Evolutionary conservation across 352 stramenopile species (phyloP).

Genomic region (Pythium pectinolyticum): DNA sequence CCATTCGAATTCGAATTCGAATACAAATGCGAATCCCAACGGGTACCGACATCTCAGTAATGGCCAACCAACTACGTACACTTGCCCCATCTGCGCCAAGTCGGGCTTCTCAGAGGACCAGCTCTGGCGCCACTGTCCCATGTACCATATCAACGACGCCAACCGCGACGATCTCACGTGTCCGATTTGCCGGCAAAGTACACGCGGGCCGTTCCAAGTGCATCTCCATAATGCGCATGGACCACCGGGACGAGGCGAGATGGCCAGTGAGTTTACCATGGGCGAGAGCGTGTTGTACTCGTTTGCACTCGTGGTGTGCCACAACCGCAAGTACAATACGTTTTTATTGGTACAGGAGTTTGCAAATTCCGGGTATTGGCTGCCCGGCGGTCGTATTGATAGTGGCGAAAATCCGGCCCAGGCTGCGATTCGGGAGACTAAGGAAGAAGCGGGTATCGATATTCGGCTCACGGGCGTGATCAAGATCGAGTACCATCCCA

Average conservation of each 20-base stretch:
- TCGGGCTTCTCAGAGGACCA: constrained; percentile 75
- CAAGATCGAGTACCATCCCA: constrained; percentile 86
- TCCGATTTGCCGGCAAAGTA: constrained; percentile 68
- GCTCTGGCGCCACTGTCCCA: constrained; percentile 78
- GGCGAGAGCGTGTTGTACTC: constrained; percentile 72
- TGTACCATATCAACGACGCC: constrained; percentile 88
- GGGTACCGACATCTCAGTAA: no score
- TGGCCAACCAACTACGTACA: no score
- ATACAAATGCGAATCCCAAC: constrained; percentile 16
- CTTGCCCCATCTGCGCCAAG: constrained; percentile 80
- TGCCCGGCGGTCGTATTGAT: constrained; percentile 78
- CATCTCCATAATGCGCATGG: constrained; percentile 86
- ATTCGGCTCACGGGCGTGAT: constrained; percentile 76
- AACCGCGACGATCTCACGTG: constrained; percentile 71
- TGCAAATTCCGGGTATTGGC: constrained; percentile 83
- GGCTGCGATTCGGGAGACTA: constrained; percentile 83
- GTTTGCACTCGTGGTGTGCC: constrained; percentile 83
- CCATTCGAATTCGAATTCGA: constrained; percentile 12
- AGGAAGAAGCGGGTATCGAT: constrained; percentile 83
- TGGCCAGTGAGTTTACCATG: constrained; percentile 83
- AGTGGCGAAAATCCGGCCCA: constrained; percentile 72
- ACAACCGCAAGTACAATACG: constrained; percentile 80
- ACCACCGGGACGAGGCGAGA: constrained; percentile 70
- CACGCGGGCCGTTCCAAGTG: constrained; percentile 77
- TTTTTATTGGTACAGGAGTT: constrained; percentile 88